A percentile compares a stretch with the other conserved stretches of the same genome.
Conservation (phyloP, 768 basidiomycete genomes). For the Termitomyces sp. region DNA sequence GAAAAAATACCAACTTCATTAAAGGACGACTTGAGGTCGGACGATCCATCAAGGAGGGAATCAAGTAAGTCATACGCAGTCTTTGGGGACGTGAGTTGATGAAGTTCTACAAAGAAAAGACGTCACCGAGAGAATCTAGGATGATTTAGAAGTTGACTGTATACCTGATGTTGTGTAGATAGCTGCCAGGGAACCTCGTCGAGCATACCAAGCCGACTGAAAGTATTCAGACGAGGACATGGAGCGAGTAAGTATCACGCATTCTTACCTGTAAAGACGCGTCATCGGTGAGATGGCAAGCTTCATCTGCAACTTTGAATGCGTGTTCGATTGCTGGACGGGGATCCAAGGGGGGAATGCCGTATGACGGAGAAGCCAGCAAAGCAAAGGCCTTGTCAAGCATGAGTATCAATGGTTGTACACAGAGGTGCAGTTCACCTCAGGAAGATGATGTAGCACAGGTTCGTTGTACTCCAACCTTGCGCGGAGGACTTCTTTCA, state of each 20-base stretch:
- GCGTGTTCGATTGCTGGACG: slow-evolving; percentile 57
- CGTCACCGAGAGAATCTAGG: background rate
- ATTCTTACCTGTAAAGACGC: slow-evolving; percentile 47
- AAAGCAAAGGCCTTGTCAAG: slow-evolving; percentile 66
- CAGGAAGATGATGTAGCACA: slow-evolving; percentile 58
- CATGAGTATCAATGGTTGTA: background rate
- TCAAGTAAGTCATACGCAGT: slow-evolving; percentile 66
- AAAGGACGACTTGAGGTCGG: slow-evolving; percentile 37
- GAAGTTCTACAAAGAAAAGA: slow-evolving; percentile 47
- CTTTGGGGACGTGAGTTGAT: slow-evolving; percentile 72
- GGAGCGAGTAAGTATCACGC: background rate
- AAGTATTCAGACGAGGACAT: background rate
- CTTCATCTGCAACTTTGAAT: slow-evolving; percentile 58
- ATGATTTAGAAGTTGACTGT: background rate
- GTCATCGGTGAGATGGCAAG: slow-evolving; percentile 56
- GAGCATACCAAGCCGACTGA: slow-evolving; percentile 71
- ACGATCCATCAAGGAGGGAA: slow-evolving; percentile 47
- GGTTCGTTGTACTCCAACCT: slow-evolving; percentile 65
- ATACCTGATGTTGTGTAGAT: slow-evolving; percentile 70
- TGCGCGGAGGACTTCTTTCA: slow-evolving; percentile 48
- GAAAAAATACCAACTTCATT: slow-evolving; percentile 52
- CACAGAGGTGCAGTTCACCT: slow-evolving; percentile 34
- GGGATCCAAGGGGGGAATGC: slow-evolving; percentile 52
- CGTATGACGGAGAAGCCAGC: slow-evolving; percentile 45
- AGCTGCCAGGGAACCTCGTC: slow-evolving; percentile 56